These are phyloP conservation scores for Xylariaceae sp. DNA, from an alignment of 2,329 filamentous ascomycete species.

Conservation along the genomic window DNA sequence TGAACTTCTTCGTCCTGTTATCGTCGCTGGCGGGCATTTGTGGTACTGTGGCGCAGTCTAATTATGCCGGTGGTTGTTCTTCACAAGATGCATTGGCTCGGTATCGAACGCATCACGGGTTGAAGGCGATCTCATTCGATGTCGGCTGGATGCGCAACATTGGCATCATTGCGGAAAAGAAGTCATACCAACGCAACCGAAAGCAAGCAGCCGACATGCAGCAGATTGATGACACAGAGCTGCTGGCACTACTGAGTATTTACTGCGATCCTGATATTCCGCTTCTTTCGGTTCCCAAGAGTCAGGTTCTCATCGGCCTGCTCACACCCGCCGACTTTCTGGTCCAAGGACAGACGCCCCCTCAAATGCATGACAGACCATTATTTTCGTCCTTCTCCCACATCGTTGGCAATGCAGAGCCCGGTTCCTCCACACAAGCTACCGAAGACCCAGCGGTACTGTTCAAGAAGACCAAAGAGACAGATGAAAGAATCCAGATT, in stretches of 20 bases:
- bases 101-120: constrained; percentile 13
- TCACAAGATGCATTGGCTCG: constrained; percentile 23
- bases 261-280: constrained; percentile 13
- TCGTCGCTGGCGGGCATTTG: constrained; percentile 22
- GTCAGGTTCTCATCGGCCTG: constrained; percentile 13
- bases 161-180: constrained; percentile 21
- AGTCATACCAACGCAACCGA: constrained; percentile 8
- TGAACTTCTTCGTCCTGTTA: constrained; percentile 26
- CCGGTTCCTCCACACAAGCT: neutral
- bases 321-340: constrained; percentile 12
- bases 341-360: constrained; percentile 3
- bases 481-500: constrained; percentile 8
- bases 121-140: constrained; percentile 19
- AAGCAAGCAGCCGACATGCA: constrained; percentile 11
- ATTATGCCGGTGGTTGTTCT: constrained; percentile 23
- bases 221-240: constrained; percentile 17
- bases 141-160: constrained; percentile 23
- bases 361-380: constrained; percentile 7
- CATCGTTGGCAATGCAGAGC: neutral
- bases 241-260: constrained; percentile 17
- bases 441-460: constrained; percentile 7
- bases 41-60: constrained; percentile 20
- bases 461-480: constrained; percentile 8
- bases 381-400: constrained; percentile 11
- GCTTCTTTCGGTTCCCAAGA: neutral